A percentile compares a stretch with the other conserved stretches of the same genome.
phyloP scores from a whole-genome alignment of 208 protist genomes.

The Leishmania martiniquensis region DNA sequence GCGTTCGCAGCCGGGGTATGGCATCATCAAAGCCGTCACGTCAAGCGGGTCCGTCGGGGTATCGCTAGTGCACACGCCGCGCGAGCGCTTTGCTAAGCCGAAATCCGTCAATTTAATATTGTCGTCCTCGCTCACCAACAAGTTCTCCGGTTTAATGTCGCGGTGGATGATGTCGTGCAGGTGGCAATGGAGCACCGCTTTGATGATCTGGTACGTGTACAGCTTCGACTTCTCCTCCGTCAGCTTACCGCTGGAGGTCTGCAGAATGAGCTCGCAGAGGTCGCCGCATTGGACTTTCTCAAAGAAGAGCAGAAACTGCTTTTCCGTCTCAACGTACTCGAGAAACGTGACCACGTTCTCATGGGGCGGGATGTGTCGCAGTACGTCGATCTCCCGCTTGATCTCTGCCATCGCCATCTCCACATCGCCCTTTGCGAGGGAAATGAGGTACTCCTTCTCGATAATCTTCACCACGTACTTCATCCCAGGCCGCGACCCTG shows the following conservation, averaged over 20 bases:
- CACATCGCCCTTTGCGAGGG: conserved; percentile 84
- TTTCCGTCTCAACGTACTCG: conserved; percentile 87
- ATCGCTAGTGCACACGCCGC: conserved; percentile 73
- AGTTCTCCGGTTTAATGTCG: conserved; percentile 93
- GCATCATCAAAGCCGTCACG: conserved; percentile 73
- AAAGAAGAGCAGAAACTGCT: conserved; percentile 88
- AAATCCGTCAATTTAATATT: conserved; percentile 94
- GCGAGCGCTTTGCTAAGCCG: conserved; percentile 84
- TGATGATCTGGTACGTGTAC: conserved; percentile 92
- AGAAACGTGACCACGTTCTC: conserved; percentile 91
- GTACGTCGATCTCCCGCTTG: conserved; percentile 89
- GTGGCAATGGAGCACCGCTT: conserved; percentile 91
- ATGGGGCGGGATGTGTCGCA: conserved; percentile 87
- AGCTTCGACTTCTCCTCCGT: conserved; percentile 81
- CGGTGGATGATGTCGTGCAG: conserved; percentile 92
- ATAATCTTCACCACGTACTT: conserved; percentile 93
- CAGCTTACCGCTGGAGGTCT: conserved; percentile 78
- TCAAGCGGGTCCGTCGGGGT: conserved; percentile 67
- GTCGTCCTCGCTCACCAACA: conserved; percentile 87
- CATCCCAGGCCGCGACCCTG: conserved; percentile 69
- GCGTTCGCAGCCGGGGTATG: conserved; percentile 76
- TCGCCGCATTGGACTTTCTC: conserved; percentile 88
- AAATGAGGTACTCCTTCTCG: conserved; percentile 90
- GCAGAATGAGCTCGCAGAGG: conserved; percentile 89
- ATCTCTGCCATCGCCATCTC: conserved; percentile 90